Evolutionary conservation across 768 basidiomycete genomes (phyloP), one percentile per base, ranked within the genome.

Genomic region (Boletus coccyginus): DNA sequence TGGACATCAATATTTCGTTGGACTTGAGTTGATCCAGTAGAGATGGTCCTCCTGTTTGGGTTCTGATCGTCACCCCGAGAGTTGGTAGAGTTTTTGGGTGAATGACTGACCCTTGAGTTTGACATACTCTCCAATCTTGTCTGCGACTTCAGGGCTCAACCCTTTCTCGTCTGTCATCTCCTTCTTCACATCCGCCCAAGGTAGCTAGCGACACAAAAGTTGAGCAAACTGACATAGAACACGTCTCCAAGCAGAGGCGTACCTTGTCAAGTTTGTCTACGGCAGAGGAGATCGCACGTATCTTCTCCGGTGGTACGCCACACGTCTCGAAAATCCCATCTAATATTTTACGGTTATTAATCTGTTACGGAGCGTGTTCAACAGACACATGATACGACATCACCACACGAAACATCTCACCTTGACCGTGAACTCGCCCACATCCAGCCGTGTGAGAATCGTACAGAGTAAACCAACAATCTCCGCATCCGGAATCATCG

Each of bases 211-310:
- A 29, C 14, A 1, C 27, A 8, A 0, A 41, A 7, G 21, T 29
- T 21, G 33, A 46, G 49, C 44, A 42, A 62, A 49, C 40, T 10
- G 40, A 46, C 7, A 12, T 11, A 29, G 21, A 4, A 41, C n/a
- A n/a, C 46, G 11, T 51, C 35, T 31, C 39, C 14, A 39, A 38
- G 17, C 17, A 21, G 13, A 29, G 17, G 17, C 64, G 74, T 29
- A 90, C 90, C 84, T 98, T 99, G 80, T 99, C 97, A 12, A 99
- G 83, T 71, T 98, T 99, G 74, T 99, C 97, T 11, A 98, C 96
- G 0, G 97, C 96, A 16, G 92, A 95, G 0, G 94, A 96, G 60
- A 98, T 98, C 14, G 87, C 77, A 7, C 96, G 83, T 47, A 92
- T 94, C 75, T 94, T 97, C 27, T 93, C 92, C 24, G 76, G 64